Conservation (phyloP, 805 yeast species). For the Ogataea degrootiae region DNA sequence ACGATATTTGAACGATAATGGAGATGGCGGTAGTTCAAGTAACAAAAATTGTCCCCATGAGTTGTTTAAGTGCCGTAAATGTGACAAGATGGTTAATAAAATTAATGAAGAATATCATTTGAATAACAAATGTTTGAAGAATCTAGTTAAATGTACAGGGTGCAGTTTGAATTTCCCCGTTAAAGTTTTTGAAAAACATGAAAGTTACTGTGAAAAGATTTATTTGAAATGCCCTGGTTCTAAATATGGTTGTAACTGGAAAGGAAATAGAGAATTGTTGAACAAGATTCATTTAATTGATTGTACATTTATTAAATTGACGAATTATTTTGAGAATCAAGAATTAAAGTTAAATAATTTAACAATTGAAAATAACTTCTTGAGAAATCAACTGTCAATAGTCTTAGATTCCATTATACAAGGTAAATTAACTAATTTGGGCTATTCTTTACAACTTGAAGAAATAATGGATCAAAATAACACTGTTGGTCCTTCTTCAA, state of each 20-base stretch:
- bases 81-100: constrained; percentile 28
- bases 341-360: constrained; percentile 28
- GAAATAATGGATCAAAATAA: constrained; percentile 32
- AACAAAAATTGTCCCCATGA: constrained; percentile 36
- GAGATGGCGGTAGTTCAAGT: neutral
- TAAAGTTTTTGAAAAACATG: constrained; percentile 36
- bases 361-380: constrained; percentile 32
- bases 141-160: constrained; percentile 33
- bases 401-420: constrained; percentile 43
- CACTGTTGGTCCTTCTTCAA: constrained; percentile 6
- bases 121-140: constrained; percentile 34
- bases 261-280: constrained; percentile 29
- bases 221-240: constrained; percentile 43
- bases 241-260: constrained; percentile 48
- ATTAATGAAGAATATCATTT: constrained; percentile 34
- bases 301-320: constrained; percentile 26
- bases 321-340: constrained; percentile 23
- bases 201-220: constrained; percentile 36
- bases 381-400: constrained; percentile 41
- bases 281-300: constrained; percentile 24
- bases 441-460: constrained; percentile 42
- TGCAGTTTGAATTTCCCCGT: constrained; percentile 41
- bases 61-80: constrained; percentile 32
- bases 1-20: constrained; percentile 8
- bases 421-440: constrained; percentile 47